Evolutionary conservation across 2,329 filamentous ascomycete genomes (phyloP).

Genomic region (Penicillium sp.): DNA sequence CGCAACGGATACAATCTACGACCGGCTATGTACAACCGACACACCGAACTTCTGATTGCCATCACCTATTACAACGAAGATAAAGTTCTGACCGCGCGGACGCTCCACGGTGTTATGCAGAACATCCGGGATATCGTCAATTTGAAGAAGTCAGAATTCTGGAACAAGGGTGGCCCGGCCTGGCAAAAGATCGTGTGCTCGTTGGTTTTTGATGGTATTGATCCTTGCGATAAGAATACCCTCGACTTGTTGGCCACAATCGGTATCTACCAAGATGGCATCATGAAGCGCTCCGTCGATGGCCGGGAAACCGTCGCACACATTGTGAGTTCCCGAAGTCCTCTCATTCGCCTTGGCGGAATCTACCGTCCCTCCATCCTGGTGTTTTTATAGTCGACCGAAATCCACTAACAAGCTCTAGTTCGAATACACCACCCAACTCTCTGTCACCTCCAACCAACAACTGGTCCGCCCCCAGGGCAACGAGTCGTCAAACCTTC

Average conservation of each 20-base stretch:
- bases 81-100: conserved; percentile 86
- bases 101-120: conserved; percentile 95
- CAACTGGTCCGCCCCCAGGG: conserved; percentile 88
- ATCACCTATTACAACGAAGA: conserved; percentile 99
- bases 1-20: conserved; percentile 99
- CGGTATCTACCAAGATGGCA: conserved; percentile 93
- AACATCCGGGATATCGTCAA: conserved; percentile 98
- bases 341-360: neutral
- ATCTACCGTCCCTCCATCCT: neutral
- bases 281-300: conserved; percentile 96
- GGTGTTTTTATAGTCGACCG: neutral
- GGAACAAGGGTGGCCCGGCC: conserved; percentile 95
- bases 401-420: conserved; percentile 9
- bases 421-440: conserved; percentile 95
- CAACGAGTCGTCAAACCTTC: conserved; percentile 76
- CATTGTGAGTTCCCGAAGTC: conserved; percentile 52
- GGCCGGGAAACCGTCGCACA: conserved; percentile 93
- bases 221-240: conserved; percentile 92
- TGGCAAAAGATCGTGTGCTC: conserved; percentile 99
- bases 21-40: conserved; percentile 96
- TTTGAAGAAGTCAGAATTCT: conserved; percentile 96
- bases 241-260: conserved; percentile 91
- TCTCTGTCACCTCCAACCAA: conserved; percentile 91
- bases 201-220: conserved; percentile 94
- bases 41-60: conserved; percentile 93